Conservation (phyloP, 805 yeast genomes). For the Kuraishia capsulata region DNA sequence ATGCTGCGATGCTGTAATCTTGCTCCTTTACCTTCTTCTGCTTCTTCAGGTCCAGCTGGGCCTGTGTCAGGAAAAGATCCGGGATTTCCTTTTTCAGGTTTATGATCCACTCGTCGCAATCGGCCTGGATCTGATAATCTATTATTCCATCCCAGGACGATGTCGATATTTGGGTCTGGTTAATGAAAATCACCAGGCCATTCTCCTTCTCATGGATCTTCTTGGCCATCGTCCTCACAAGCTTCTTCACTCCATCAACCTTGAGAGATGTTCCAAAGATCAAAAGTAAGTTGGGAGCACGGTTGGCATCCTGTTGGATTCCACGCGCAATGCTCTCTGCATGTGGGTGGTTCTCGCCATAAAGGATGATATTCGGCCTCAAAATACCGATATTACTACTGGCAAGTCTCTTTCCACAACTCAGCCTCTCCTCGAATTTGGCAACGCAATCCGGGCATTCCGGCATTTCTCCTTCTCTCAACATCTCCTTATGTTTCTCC, state of each 20-base stretch:
- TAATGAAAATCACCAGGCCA: conserved; percentile 72
- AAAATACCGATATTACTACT: conserved; percentile 67
- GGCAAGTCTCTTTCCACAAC: conserved; percentile 65
- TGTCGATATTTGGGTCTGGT: conserved; percentile 54
- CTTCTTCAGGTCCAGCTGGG: conserved; percentile 6
- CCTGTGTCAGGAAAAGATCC: conserved; percentile 51
- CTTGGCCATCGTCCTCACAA: conserved; percentile 62
- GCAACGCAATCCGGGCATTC: conserved; percentile 65
- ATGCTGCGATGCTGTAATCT: background rate
- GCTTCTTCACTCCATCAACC: conserved; percentile 80
- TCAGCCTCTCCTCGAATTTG: conserved; percentile 44
- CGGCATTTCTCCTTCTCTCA: conserved; percentile 62
- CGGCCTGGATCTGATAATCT: conserved; percentile 72
- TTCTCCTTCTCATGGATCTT: conserved; percentile 64
- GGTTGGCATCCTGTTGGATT: conserved; percentile 51
- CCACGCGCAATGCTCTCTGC: conserved; percentile 73
- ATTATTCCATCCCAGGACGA: conserved; percentile 61
- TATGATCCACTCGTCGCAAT: conserved; percentile 76
- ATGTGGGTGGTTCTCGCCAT: conserved; percentile 91
- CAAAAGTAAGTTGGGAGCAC: conserved; percentile 69
- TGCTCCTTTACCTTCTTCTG: conserved; percentile 2
- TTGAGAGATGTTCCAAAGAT: conserved; percentile 89
- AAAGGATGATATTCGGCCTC: conserved; percentile 84
- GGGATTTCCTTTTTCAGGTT: conserved; percentile 47
- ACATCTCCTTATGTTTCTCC: conserved; percentile 30